Evolutionary conservation across 768 basidiomycete genomes (phyloP), one percentile per base, ranked within the genome.

Genomic region (Rhizopogon vulgaris): DNA sequence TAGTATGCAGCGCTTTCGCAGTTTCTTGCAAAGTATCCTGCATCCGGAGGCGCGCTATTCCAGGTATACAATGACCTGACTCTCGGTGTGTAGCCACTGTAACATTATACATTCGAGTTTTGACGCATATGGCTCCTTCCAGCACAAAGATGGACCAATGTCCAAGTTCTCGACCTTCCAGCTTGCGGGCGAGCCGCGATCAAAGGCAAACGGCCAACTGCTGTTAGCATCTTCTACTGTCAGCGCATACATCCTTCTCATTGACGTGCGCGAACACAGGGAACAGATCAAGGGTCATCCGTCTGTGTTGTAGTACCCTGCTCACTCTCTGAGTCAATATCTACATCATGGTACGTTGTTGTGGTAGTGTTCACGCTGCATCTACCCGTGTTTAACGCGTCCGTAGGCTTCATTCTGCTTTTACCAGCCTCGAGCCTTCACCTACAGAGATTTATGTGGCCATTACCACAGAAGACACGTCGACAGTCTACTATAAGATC

Each of bases 401-500:
- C 47, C 32, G n/a, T 32, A 87, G 85, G 82, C 67, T 87, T 6
- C 71, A 72, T 49, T 67, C 73, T 22, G 80, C 83, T 2, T 90
- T 89, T 63, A 59, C 65, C 6, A 71, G 69, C 11, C 69, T 88
- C 11, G 67, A 66, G 15, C 42, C 48, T 11, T 10, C 50, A 9
- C 75, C 76, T 11, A 64, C 72, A 37, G 73, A 79, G 49, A 66
- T 90, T 42, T 85, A 79, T 59, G 65, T 91, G 28, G 89, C 84
- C 11, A 84, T 90, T 51, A 83, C 82, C 40, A 78, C 84, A 0
- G 81, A 86, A 47, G 89, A 91, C 59, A 83, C 89, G 10, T 90
- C 89, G 8, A 84, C 86, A 41, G 89, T 91, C 48, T 91, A 91
- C 66, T 91, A 91, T 69, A 88, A 87, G 60, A 74, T 91, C 53